Percentiles rank a stretch among this genome's conserved stretches.
phyloP scores from a whole-genome alignment of 345 rosid species.

The Eutrema japonicum region DNA sequence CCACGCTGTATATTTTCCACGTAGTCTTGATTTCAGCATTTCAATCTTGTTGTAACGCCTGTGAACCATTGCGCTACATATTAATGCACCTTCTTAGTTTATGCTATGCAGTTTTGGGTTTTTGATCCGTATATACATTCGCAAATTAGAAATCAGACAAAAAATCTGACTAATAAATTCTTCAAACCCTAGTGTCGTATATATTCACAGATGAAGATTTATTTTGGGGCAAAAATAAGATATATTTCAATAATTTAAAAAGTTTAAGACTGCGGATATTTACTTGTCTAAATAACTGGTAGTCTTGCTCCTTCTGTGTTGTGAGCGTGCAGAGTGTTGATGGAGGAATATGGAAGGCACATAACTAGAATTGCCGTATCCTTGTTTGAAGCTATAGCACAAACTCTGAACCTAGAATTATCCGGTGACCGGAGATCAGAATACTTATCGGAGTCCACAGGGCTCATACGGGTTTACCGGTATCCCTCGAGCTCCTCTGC shows the following conservation, averaged over 20 bases:
- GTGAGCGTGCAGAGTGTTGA: conserved; percentile 48
- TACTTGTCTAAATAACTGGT: not conserved
- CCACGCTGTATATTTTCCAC: not conserved
- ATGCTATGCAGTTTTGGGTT: not conserved
- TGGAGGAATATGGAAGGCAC: conserved; percentile 77
- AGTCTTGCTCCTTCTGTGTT: not conserved
- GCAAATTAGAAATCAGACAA: conserved; percentile 1
- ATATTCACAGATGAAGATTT: not conserved
- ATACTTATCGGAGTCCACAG: conserved; percentile 59
- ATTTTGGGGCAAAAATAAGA: too few species aligned
- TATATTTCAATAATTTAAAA: not conserved
- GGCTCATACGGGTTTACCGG: conserved; percentile 62
- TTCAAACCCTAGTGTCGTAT: not conserved
- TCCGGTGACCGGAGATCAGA: conserved; percentile 30
- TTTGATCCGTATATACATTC: not conserved
- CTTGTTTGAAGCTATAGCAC: conserved; percentile 55
- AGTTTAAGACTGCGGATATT: not conserved
- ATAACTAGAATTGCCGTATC: conserved; percentile 51
- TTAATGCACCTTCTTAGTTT: conserved; percentile 8
- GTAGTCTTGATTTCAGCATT: conserved; percentile 17
- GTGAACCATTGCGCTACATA: not conserved
- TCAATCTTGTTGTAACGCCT: not conserved
- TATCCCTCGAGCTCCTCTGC: conserved; percentile 47
- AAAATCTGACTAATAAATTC: not conserved
- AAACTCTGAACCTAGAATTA: conserved; percentile 52